Percentiles rank a stretch among this genome's conserved stretches.
phyloP scores from a whole-genome alignment of 2,329 filamentous ascomycete species.

The Trichoderma sp. region DNA sequence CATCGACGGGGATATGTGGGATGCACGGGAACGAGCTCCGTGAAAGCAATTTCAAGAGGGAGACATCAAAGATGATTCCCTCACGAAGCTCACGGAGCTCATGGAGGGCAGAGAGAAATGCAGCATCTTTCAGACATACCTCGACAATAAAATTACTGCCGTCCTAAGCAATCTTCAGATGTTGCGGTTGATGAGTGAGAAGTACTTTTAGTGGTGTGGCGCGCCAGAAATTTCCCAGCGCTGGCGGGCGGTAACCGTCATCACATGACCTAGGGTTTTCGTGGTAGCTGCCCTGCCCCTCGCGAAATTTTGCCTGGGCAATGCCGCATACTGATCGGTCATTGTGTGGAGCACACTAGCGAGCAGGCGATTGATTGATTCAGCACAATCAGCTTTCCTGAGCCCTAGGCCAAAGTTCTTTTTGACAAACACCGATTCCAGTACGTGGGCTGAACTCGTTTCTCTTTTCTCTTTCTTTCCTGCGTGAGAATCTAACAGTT shows the following conservation, averaged over 20 bases:
- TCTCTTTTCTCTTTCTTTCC: conserved; percentile 27
- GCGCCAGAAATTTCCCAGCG: conserved; percentile 35
- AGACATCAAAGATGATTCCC: conserved; percentile 36
- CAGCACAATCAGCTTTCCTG: conserved; percentile 22
- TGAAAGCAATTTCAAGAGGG: conserved; percentile 37
- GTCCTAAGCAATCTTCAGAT: conserved; percentile 65
- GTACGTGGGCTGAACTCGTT: conserved; percentile 32
- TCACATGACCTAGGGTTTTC: conserved; percentile 36
- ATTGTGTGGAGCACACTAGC: conserved; percentile 19
- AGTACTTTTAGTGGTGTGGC: conserved; percentile 34
- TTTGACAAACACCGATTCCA: conserved; percentile 29
- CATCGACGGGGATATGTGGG: not conserved
- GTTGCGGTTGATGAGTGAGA: conserved; percentile 42
- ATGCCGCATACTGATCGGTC: not conserved
- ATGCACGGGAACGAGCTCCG: conserved; percentile 1
- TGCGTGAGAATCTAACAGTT: conserved; percentile 38
- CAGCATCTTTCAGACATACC: conserved; percentile 61
- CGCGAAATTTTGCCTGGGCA: conserved; percentile 21
- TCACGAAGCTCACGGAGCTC: conserved; percentile 25
- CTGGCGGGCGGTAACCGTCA: conserved; percentile 3
- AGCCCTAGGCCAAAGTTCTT: conserved; percentile 27
- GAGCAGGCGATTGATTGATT: conserved; percentile 14
- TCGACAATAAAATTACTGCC: conserved; percentile 63
- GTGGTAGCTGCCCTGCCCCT: conserved; percentile 29
- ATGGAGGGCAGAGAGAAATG: conserved; percentile 34